Conservation (phyloP, 2,329 filamentous ascomycete genomes). For the Botryotinia narcissicola region DNA sequence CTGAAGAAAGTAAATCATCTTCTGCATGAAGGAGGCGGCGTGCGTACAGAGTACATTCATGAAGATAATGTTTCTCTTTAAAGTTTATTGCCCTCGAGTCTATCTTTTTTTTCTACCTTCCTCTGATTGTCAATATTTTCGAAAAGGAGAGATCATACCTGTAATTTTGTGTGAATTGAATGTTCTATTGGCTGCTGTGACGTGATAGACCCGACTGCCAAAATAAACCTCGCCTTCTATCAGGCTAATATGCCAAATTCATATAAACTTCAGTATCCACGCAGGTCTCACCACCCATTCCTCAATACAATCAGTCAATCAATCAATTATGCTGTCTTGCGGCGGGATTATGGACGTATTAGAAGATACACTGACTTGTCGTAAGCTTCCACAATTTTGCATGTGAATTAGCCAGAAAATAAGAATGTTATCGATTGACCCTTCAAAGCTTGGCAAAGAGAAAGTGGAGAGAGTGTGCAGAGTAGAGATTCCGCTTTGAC, state of each 20-base stretch:
- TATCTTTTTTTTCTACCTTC: background rate
- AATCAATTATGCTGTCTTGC: background rate
- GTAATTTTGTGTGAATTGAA: background rate
- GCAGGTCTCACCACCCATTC: background rate
- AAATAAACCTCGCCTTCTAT: background rate
- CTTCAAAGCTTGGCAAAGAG: constrained; percentile 1
- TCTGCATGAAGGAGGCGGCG: background rate
- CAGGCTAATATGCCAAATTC: background rate
- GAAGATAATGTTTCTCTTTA: background rate
- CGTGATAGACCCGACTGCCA: constrained; percentile 3
- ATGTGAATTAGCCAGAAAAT: background rate
- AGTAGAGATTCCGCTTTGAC: constrained; percentile 11
- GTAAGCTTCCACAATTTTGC: background rate
- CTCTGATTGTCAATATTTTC: background rate
- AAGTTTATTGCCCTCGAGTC: background rate
- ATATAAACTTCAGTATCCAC: background rate
- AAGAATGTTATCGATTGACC: background rate
- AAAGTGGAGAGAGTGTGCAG: background rate
- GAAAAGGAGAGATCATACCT: background rate
- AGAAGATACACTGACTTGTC: background rate
- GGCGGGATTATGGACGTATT: background rate
- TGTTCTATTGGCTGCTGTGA: background rate
- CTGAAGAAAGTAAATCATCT: background rate
- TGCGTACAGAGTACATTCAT: background rate
- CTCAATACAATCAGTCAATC: background rate